Conservation (phyloP, 1,284 basidiomycete species). For the Chondrostereum purpureum region DNA sequence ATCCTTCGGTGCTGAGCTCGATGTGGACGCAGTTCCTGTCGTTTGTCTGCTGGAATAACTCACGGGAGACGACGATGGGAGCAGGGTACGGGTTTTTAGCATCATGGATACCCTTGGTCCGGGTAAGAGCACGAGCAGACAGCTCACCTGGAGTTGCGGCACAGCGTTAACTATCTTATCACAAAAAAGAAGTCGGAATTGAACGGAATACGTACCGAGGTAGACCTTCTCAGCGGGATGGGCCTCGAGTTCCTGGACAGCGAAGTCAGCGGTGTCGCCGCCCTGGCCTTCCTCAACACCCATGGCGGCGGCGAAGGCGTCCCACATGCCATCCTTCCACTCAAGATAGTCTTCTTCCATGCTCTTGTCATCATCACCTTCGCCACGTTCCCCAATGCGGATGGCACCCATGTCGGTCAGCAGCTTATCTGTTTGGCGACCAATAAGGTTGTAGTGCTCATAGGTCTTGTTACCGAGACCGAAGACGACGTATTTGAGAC, state of each 20-base stretch:
- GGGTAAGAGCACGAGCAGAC: slow-evolving; percentile 83
- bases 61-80: slow-evolving; percentile 70
- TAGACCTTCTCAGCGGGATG: slow-evolving; percentile 83
- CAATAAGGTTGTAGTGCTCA: slow-evolving; percentile 92
- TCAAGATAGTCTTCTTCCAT: slow-evolving; percentile 99
- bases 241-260: slow-evolving; percentile 75
- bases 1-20: slow-evolving; percentile 92
- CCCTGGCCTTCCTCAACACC: slow-evolving; percentile 94
- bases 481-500: slow-evolving; percentile 94
- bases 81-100: slow-evolving; percentile 96
- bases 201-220: slow-evolving; percentile 51
- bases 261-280: slow-evolving; percentile 93
- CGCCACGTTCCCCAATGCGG: slow-evolving; percentile 87
- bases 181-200: no score
- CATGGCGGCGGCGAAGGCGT: slow-evolving; percentile 74
- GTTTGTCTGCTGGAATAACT: slow-evolving; percentile 73
- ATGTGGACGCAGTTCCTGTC: slow-evolving; percentile 94
- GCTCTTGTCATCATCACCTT: slow-evolving; percentile 98
- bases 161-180: no score
- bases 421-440: slow-evolving; percentile 72
- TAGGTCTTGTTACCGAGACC: slow-evolving; percentile 94
- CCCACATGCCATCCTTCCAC: slow-evolving; percentile 99
- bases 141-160: slow-evolving; percentile 84
- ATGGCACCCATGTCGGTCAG: slow-evolving; percentile 78
- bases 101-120: slow-evolving; percentile 90